Evolutionary conservation across 2,329 filamentous ascomycete species (phyloP), one percentile per base, ranked within the genome.

Genomic region (Cryphonectria radicalis): DNA sequence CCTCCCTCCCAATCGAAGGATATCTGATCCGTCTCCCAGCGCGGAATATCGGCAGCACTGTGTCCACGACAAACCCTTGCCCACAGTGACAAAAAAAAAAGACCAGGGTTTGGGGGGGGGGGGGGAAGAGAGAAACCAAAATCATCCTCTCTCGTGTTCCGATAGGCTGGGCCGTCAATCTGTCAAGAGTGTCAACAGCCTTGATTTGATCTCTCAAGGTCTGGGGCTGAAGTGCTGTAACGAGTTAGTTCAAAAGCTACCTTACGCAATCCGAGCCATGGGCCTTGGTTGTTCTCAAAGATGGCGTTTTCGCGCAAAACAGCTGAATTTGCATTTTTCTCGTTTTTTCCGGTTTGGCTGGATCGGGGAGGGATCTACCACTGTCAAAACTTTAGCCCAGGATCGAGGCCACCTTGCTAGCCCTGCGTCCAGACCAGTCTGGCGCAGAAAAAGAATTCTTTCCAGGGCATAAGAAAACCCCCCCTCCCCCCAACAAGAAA

Each of bases 391-490:
- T n/a, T 50, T 50, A 50, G 25, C 14, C 37, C 62, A 22, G 40
- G 40, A 43, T 63, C 62, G 22, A 17, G 40, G 63, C 63, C n/a
- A 32, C 46, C 4, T 28, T 28, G 13, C 42, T 65, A 35, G 63
- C 25, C 59, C 22, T n/a, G 59, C 25, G 59, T 32, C 63, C 40
- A 65, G 63, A 53, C 63, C 63, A 50, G 42, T 17, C 63, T 65
- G 63, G 63, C 63, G 43, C 43, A 35, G 43, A 53, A 65, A 65
- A 64, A 37, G 43, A 35, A 32, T n/a, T 14, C 53, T 8, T 32
- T 59, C 2, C 14, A 59, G 25, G 25, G 28, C 25, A 28, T 14
- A 59, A 28, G 53, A 25, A n/a, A 17, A 1, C n/a, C 55, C 17
- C n/a, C 55, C 4, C 11, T n/a, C 55, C 13, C 14, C 28, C 57